These are phyloP conservation scores for Vanrija humicola DNA, from an alignment of 1,284 basidiomycete species.

Conservation along the genomic window DNA sequence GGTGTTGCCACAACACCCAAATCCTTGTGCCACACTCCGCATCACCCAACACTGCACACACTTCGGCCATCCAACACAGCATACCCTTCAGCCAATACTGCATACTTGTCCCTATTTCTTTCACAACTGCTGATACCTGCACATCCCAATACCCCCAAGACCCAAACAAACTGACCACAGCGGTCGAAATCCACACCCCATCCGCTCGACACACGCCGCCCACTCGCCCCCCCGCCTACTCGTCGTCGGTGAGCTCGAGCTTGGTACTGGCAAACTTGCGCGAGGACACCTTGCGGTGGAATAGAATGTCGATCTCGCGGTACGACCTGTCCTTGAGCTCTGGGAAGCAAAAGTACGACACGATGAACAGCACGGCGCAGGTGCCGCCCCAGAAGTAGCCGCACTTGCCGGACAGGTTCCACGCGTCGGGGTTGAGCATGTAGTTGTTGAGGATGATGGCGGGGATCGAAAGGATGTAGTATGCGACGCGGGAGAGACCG, in stretches of 20 bases:
- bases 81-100: too few relatives aligned
- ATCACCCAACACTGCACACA: too few relatives aligned
- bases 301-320: slow-evolving; percentile 47
- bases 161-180: too few relatives aligned
- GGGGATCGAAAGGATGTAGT: slow-evolving; percentile 25
- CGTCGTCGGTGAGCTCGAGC: slow-evolving; percentile 11
- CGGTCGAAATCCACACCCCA: too few relatives aligned
- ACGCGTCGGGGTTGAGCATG: slow-evolving; percentile 35
- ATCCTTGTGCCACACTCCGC: too few relatives aligned
- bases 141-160: too few relatives aligned
- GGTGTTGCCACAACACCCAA: too few relatives aligned
- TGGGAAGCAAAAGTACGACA: slow-evolving; percentile 40
- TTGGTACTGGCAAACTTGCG: slow-evolving; percentile 41
- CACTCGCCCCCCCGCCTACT: background rate
- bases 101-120: too few relatives aligned
- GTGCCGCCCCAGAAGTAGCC: slow-evolving; percentile 48
- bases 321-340: slow-evolving; percentile 49
- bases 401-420: slow-evolving; percentile 35
- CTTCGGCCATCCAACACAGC: too few relatives aligned
- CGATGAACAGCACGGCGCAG: slow-evolving; percentile 10
- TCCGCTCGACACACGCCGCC: too few relatives aligned
- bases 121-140: too few relatives aligned
- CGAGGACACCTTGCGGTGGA: slow-evolving; percentile 41
- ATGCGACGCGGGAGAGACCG: background rate
- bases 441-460: slow-evolving; percentile 32